These are phyloP conservation scores for Galeopsis tetrahit DNA, from an alignment of 257 asterid species.

Conservation along the genomic window DNA sequence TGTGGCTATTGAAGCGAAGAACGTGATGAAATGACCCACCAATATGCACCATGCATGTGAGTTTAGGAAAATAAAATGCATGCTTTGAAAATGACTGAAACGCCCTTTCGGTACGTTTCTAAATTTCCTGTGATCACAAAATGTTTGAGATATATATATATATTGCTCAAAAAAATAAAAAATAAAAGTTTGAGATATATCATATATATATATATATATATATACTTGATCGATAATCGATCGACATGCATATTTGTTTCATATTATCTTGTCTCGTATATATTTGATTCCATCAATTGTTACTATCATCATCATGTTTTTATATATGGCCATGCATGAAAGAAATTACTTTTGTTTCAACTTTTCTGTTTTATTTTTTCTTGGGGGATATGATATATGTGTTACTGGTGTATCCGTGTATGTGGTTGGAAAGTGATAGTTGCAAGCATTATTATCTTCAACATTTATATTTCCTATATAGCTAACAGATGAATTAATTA, in stretches of 20 bases:
- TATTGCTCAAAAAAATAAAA: too few relatives aligned
- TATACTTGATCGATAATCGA: neutral
- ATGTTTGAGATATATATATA: slow-evolving; percentile 26
- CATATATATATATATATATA: too few relatives aligned
- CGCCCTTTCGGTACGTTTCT: slow-evolving; percentile 14
- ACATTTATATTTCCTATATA: slow-evolving; percentile 23
- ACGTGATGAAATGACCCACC: slow-evolving; percentile 53
- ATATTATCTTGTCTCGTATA: slow-evolving; percentile 35
- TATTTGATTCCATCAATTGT: slow-evolving; percentile 35
- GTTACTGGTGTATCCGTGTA: too few relatives aligned
- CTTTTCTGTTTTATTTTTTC: neutral
- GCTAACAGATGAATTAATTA: slow-evolving; percentile 33
- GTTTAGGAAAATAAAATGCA: slow-evolving; percentile 23
- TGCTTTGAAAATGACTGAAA: slow-evolving; percentile 37
- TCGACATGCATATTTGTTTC: slow-evolving; percentile 4
- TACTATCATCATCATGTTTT: slow-evolving; percentile 43
- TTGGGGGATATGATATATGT: slow-evolving; percentile 22
- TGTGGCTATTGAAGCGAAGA: slow-evolving; percentile 34
- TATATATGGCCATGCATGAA: slow-evolving; percentile 1
- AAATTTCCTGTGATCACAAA: slow-evolving; percentile 35
- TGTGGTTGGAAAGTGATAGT: slow-evolving; percentile 42
- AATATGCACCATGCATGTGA: slow-evolving; percentile 45
- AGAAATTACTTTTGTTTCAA: slow-evolving; percentile 2
- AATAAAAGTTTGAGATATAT: too few relatives aligned
- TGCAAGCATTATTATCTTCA: slow-evolving; percentile 33